These are phyloP conservation scores for Rhizomucor miehei DNA, from an alignment of 371 early-diverging fungal genomes.

Conservation along the genomic window DNA sequence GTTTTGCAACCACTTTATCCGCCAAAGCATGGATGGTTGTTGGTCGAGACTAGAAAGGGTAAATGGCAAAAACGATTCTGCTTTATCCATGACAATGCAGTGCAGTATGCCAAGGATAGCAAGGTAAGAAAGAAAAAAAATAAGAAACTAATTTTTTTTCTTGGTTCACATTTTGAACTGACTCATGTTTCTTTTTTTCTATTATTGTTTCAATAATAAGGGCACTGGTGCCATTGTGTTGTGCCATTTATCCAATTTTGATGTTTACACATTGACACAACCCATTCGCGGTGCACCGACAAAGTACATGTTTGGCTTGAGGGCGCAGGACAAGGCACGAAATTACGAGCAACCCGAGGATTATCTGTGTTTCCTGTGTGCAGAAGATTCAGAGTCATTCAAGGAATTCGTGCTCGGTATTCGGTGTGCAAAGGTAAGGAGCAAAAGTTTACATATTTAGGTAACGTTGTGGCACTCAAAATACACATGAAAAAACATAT, in stretches of 20 bases:
- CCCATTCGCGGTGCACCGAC: conserved; percentile 69
- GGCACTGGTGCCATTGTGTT: conserved; percentile 56
- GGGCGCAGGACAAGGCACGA: conserved; percentile 71
- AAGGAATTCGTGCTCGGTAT: conserved; percentile 87
- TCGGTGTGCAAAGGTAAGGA: conserved; percentile 68
- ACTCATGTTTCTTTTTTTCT: too few relatives aligned
- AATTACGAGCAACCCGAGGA: conserved; percentile 84
- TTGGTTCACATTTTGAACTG: conserved; percentile 14
- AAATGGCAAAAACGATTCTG: conserved; percentile 79
- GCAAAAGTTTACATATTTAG: neutral
- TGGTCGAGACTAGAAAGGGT: conserved; percentile 67
- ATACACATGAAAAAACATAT: conserved; percentile 5
- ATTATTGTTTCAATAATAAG: too few relatives aligned
- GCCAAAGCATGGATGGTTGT: conserved; percentile 64
- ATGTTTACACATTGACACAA: conserved; percentile 70
- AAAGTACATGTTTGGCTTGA: conserved; percentile 78
- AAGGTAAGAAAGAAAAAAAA: conserved; percentile 42
- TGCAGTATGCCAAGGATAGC: conserved; percentile 70
- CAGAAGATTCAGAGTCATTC: conserved; percentile 68
- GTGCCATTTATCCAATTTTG: conserved; percentile 70
- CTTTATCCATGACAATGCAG: conserved; percentile 58
- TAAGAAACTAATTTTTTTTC: conserved; percentile 3
- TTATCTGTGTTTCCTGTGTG: conserved; percentile 79
- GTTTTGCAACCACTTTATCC: conserved; percentile 35
- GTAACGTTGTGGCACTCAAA: neutral